Evolutionary conservation across 768 basidiomycete genomes (phyloP), one percentile per base, ranked within the genome.

Genomic region (Pleurotus tuoliensis): DNA sequence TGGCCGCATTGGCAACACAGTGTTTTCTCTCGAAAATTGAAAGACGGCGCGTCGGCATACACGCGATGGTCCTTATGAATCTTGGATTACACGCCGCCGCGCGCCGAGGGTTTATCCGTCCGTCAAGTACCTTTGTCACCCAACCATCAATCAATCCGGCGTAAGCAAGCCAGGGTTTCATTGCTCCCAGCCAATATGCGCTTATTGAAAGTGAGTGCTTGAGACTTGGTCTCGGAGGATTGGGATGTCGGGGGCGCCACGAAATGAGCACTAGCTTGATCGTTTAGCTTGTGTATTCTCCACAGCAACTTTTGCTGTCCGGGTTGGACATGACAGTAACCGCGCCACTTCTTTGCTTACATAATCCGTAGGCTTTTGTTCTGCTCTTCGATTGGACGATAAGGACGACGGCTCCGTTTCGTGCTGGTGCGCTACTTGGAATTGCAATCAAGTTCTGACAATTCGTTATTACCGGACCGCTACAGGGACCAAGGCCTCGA

Each of bases 361-460:
- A 25, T 30, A 51, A 51, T 25, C 25, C 16, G 38, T 18, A 50
- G 49, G 27, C 24, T 7, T 7, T 49, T 11, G 22, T 50, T 15
- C 48, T 51, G 27, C n/a, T 34, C 15, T 51, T 38, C 49, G 15
- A 51, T 51, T 51, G 49, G 49, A 51, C 49, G 49, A 51, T 51
- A 51, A 51, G 49, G 49, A 30, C n/a, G 15, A 11, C 30, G 3
- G 11, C 30, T 13, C n/a, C 15, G 15, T 27, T 15, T 37, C 16
- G 49, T 20, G 24, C n/a, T 39, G 27, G 49, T 30, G 49, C 7
- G 49, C 49, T 15, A 16, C 34, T 39, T 51, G 20, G 7, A 18
- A 47, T 15, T 47, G 6, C 24, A 20, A 24, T 8, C 18, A 44
- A 44, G 41, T 44, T n/a, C 41, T 22, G 2, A 6, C n/a, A 44